Conservation (phyloP, 495 filamentous ascomycete genomes). For the Tuber melanosporum region DNA sequence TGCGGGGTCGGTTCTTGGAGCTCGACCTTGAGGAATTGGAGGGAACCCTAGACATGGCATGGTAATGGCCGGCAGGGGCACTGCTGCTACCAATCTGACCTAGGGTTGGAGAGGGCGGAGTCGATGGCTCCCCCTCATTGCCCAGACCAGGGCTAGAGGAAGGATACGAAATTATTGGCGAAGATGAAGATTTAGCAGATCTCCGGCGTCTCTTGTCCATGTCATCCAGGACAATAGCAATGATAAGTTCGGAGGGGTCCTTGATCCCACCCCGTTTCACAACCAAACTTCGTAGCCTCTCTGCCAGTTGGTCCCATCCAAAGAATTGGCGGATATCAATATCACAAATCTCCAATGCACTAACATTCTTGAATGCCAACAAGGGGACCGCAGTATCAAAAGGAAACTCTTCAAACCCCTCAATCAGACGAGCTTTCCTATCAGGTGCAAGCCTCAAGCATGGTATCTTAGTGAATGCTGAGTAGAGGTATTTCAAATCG, state of each 20-base stretch:
- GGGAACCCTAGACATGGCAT: constrained; percentile 49
- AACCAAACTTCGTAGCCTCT: constrained; percentile 83
- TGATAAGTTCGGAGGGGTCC: constrained; percentile 81
- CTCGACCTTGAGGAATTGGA: constrained; percentile 47
- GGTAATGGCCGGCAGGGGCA: constrained; percentile 37
- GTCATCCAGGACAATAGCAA: constrained; percentile 90
- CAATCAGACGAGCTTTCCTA: constrained; percentile 77
- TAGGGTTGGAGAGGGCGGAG: constrained; percentile 36
- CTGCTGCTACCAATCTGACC: constrained; percentile 29
- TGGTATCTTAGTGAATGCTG: constrained; percentile 96
- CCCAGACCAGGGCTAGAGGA: constrained; percentile 20
- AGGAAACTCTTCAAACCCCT: constrained; percentile 93
- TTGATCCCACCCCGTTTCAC: constrained; percentile 81
- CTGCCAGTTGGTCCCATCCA: constrained; percentile 88
- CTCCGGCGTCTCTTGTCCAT: constrained; percentile 83
- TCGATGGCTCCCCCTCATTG: constrained; percentile 27
- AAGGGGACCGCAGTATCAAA: constrained; percentile 97
- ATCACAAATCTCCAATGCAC: constrained; percentile 84
- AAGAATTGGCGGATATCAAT: constrained; percentile 95
- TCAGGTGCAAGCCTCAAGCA: constrained; percentile 82
- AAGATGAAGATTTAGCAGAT: constrained; percentile 75
- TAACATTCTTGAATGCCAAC: constrained; percentile 91
- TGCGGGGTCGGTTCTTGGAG: constrained; percentile 53
- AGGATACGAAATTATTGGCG: constrained; percentile 51
- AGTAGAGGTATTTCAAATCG: constrained; percentile 92